Evolutionary conservation across 345 rosid species (phyloP).

Genomic region (Syzygium aqueum): DNA sequence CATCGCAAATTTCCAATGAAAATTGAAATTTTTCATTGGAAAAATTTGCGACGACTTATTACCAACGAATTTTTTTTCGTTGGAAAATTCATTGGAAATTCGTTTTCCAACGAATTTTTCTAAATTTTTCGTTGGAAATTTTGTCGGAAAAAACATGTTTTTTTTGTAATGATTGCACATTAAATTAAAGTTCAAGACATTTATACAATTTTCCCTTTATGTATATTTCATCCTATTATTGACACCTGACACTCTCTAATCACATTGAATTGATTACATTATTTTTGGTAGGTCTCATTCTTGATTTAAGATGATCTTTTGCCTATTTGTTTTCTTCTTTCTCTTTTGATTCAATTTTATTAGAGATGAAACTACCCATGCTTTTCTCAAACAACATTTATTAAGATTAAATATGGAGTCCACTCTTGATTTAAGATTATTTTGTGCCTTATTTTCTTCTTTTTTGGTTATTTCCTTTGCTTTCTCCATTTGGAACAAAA

Average conservation of each 20-base stretch:
- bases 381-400: neutral
- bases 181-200: neutral
- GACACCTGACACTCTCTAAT: neutral
- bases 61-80: no score
- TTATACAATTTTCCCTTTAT: neutral
- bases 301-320: neutral
- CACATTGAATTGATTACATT: neutral
- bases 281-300: neutral
- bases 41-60: no score
- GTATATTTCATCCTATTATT: neutral
- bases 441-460: neutral
- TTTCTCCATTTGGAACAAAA: neutral
- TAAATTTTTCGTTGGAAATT: no score
- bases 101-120: no score
- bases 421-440: neutral
- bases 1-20: no score
- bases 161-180: no score
- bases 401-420: neutral
- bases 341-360: neutral
- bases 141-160: no score
- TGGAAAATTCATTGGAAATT: no score
- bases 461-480: neutral
- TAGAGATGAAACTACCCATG: neutral
- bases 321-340: neutral
- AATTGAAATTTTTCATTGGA: no score